Percentiles rank a stretch among this genome's conserved stretches.
Conservation (phyloP, 2,329 filamentous ascomycete genomes). For the Pseudocercospora fuligena region DNA sequence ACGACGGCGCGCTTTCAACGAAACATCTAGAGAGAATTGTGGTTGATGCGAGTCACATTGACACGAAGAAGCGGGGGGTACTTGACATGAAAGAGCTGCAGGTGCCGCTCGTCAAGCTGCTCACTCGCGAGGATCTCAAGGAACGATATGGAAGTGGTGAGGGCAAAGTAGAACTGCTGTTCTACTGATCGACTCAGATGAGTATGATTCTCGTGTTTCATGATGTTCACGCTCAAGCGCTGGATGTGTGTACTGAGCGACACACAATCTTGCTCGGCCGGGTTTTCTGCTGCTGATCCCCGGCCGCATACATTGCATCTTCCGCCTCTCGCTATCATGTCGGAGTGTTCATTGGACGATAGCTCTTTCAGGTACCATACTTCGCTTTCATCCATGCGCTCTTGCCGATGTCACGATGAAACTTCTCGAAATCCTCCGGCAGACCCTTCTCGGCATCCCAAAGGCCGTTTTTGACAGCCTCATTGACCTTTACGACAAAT, state of each 20-base stretch:
- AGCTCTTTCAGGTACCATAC: not conserved
- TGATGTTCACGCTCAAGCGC: not conserved
- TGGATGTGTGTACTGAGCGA: not conserved
- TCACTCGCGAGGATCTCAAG: constrained; percentile 73
- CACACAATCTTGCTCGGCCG: not conserved
- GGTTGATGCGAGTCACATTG: constrained; percentile 89
- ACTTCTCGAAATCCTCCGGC: not conserved
- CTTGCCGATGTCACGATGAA: not conserved
- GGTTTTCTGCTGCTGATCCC: not conserved
- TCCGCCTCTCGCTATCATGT: not conserved
- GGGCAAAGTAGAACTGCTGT: constrained; percentile 63
- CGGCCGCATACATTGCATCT: not conserved
- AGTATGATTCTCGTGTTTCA: not conserved
- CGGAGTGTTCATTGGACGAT: not conserved
- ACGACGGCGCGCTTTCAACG: constrained; percentile 75
- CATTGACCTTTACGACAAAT: not conserved
- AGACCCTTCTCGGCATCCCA: not conserved
- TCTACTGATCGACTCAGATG: constrained; percentile 57
- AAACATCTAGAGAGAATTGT: constrained; percentile 77
- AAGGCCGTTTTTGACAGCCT: not conserved
- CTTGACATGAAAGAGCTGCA: constrained; percentile 95
- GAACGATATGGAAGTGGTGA: constrained; percentile 64
- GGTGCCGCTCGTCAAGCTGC: constrained; percentile 75
- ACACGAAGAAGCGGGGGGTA: constrained; percentile 91
- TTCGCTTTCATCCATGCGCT: not conserved